Conservation (phyloP, 1,139 yeast species). For the Schwanniomyces etchellsii region DNA sequence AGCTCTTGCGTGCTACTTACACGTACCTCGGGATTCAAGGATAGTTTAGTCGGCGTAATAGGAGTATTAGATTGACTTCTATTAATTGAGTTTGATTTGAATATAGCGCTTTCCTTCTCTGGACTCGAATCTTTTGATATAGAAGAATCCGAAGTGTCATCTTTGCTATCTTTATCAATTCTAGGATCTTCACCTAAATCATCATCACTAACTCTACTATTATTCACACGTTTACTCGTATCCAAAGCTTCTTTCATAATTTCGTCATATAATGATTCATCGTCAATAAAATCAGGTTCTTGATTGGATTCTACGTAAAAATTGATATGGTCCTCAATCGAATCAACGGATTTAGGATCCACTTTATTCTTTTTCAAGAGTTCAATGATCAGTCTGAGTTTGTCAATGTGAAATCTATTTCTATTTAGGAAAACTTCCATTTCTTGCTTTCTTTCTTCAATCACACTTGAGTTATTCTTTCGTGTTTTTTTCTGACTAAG, state of each 20-base stretch:
- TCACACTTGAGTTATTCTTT: constrained; percentile 31
- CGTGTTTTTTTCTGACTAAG: constrained; percentile 35
- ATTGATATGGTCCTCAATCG: constrained; percentile 37
- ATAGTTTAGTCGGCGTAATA: neutral
- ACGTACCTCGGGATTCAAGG: constrained; percentile 1
- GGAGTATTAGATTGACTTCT: constrained; percentile 1
- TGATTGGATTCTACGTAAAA: constrained; percentile 35
- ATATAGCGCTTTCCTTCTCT: neutral
- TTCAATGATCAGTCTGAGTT: constrained; percentile 27
- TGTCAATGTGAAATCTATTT: constrained; percentile 36
- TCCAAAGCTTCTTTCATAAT: constrained; percentile 26
- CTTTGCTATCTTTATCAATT: neutral
- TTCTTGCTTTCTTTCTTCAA: constrained; percentile 41
- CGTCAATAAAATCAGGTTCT: constrained; percentile 35
- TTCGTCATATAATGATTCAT: constrained; percentile 39
- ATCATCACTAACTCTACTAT: constrained; percentile 3
- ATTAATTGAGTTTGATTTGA: constrained; percentile 1
- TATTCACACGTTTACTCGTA: constrained; percentile 6
- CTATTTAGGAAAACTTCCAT: constrained; percentile 29
- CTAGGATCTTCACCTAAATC: constrained; percentile 1
- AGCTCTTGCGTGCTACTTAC: constrained; percentile 17
- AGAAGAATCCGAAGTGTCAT: constrained; percentile 2
- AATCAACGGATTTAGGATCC: constrained; percentile 29
- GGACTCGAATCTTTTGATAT: constrained; percentile 1
- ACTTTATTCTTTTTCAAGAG: constrained; percentile 26